Evolutionary conservation across 148 eudicot species (phyloP), one percentile per base, ranked within the genome.

Genomic region (Oxyria digyna): DNA sequence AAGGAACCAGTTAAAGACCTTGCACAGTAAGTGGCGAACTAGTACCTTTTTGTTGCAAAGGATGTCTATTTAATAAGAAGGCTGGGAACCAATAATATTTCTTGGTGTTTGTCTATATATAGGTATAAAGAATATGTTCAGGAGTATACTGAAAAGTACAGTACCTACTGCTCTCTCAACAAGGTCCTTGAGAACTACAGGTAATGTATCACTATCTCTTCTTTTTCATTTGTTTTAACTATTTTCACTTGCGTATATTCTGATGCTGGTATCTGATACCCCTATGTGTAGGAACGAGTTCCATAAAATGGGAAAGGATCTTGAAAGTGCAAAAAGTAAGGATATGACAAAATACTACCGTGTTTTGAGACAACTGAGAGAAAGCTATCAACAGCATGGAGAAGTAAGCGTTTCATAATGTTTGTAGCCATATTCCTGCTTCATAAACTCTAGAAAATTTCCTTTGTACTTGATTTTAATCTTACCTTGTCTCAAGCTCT

Each of bases 91-190:
- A 4, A 59, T 59, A 13, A 8, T 59, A 14, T 59, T 31, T 59
- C 65, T 59, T 17, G 9, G 27, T 59, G 37, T 59, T 59, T n/a
- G 40, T 62, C 41, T 33, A 17, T 38, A 1, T 5, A 38, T 74
- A 94, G 97, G 88, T 94, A 87, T 64, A 77, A 80, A 73, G 96
- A 82, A 45, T 94, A 87, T 74, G 91, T 88, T 67, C 80, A 81
- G 71, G 99, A 94, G 82, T 94, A 85, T 77, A 75, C 69, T 68
- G 97, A 94, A 81, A 94, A 94, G 83, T 86, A 91, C 77, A 95
- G 85, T 63, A 74, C 76, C 69, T 94, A 94, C 72, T 67, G 80
- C 76, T 84, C 91, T 29, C 67, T 94, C 76, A 85, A 86, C 87
- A 91, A 82, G 75, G 77, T 81, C 72, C 70, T 94, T 72, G 96